These are phyloP conservation scores for Arthrobotrys pseudoclavata DNA, from an alignment of 2,329 filamentous ascomycete species.

Conservation along the genomic window DNA sequence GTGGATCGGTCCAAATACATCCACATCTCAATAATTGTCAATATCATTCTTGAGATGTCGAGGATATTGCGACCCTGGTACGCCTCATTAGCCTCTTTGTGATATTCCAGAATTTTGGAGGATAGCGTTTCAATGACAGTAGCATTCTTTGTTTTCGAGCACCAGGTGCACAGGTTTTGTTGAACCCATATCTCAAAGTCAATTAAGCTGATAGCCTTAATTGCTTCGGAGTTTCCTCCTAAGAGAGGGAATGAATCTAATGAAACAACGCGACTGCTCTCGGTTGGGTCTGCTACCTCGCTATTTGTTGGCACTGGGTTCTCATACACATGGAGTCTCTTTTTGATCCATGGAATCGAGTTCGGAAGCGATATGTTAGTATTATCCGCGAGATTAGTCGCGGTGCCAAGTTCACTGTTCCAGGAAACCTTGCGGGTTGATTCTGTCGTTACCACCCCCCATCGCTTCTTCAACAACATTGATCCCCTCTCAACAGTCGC, in stretches of 20 bases:
- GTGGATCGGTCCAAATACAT: slow-evolving; percentile 71
- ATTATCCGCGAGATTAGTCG: not conserved
- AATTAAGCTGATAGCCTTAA: slow-evolving; percentile 19
- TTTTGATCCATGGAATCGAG: slow-evolving; percentile 1
- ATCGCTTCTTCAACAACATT: not conserved
- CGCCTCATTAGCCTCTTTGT: slow-evolving; percentile 61
- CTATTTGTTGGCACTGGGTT: not conserved
- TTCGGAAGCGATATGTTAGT: slow-evolving; percentile 12
- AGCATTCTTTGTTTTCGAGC: slow-evolving; percentile 35
- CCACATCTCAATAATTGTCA: slow-evolving; percentile 74
- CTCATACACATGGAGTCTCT: slow-evolving; percentile 18
- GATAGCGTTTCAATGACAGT: slow-evolving; percentile 59
- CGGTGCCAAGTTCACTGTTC: not conserved
- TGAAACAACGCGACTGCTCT: not conserved
- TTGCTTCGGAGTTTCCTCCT: not conserved
- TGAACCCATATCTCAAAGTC: slow-evolving; percentile 62
- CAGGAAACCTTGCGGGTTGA: slow-evolving; percentile 16
- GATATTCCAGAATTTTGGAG: slow-evolving; percentile 65
- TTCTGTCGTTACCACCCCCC: not conserved
- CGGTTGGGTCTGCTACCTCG: slow-evolving; percentile 7
- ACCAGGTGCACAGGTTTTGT: slow-evolving; percentile 70
- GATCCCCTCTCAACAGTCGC: not conserved
- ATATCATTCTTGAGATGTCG: slow-evolving; percentile 71
- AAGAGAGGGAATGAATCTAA: not conserved
- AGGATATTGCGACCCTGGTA: slow-evolving; percentile 66